Conservation (phyloP, 495 filamentous ascomycete species). For the Podospora appendiculata region DNA sequence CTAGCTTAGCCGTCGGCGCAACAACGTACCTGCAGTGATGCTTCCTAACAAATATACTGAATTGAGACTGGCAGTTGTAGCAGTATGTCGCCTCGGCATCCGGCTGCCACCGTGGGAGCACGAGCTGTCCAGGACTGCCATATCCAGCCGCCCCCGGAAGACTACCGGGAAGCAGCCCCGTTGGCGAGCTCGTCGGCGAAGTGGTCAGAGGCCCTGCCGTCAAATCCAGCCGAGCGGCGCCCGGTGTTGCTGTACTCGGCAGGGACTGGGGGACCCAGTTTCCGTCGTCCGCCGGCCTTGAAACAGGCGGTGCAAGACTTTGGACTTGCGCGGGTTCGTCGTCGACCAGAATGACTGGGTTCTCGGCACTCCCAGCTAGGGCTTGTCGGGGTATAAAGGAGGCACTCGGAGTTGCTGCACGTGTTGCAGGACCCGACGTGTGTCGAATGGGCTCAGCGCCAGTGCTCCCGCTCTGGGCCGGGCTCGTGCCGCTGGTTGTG, state of each 20-base stretch:
- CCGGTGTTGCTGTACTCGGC: no score
- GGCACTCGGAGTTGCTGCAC: background rate
- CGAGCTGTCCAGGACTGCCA: conserved; percentile 19
- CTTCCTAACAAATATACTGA: conserved; percentile 82
- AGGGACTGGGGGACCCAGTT: no score
- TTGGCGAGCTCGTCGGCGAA: background rate
- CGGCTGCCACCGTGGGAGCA: conserved; percentile 76
- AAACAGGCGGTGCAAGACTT: no score
- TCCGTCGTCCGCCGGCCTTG: no score
- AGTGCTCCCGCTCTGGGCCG: background rate
- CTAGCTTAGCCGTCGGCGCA: background rate
- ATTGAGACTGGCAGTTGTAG: conserved; percentile 70
- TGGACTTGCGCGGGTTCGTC: no score
- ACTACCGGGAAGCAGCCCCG: background rate
- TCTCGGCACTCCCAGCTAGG: no score
- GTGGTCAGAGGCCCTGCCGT: no score
- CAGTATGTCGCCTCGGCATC: conserved; percentile 71
- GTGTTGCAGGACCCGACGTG: background rate
- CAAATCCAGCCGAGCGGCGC: no score
- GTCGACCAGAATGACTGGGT: no score
- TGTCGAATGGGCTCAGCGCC: background rate
- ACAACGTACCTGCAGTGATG: conserved; percentile 72
- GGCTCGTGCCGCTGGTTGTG: background rate
- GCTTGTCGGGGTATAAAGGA: background rate
- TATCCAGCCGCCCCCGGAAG: background rate